Evolutionary conservation across 768 basidiomycete genomes (phyloP).

Genomic region (Rhodotorula toruloides): DNA sequence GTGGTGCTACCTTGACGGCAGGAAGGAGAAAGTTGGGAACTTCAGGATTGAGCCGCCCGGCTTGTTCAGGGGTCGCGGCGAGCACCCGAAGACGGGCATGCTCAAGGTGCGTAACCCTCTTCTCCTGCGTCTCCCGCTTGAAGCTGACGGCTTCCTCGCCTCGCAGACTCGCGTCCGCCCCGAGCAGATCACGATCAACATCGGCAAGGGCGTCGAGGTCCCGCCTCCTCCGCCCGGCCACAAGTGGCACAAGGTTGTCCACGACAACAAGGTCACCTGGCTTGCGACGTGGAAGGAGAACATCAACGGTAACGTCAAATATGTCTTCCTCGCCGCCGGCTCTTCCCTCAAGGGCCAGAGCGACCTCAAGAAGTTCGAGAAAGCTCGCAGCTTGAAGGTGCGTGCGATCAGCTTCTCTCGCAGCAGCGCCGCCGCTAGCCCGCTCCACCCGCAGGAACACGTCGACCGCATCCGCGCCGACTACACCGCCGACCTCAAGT

Average conservation of each 20-base stretch:
- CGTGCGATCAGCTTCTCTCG: constrained; percentile 26
- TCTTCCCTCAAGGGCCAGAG: constrained; percentile 97
- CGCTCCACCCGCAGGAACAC: constrained; percentile 57
- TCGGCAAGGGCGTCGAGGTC: constrained; percentile 65
- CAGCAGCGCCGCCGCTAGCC: too few species aligned
- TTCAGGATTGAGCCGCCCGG: constrained; percentile 98
- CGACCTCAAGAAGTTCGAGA: constrained; percentile 96
- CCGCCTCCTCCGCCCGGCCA: constrained; percentile 90
- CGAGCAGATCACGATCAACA: constrained; percentile 94
- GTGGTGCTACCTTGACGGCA: constrained; percentile 82
- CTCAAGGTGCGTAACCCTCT: constrained; percentile 61
- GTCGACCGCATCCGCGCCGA: constrained; percentile 86
- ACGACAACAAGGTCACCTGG: constrained; percentile 98
- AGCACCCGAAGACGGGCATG: constrained; percentile 94
- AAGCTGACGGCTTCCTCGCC: not conserved
- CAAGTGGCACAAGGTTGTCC: constrained; percentile 77
- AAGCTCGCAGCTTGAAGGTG: constrained; percentile 92
- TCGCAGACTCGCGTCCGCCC: constrained; percentile 75
- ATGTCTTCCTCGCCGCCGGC: constrained; percentile 96
- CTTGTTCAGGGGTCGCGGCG: constrained; percentile 94
- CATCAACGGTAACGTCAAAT: constrained; percentile 63
- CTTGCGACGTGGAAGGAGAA: constrained; percentile 99
- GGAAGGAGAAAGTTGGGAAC: constrained; percentile 97
- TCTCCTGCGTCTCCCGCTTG: not conserved
- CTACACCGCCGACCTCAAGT: constrained; percentile 75